Percentiles rank a stretch among this genome's conserved stretches.
Conservation (phyloP, 2,329 filamentous ascomycete species). For the Alternaria triticina region DNA sequence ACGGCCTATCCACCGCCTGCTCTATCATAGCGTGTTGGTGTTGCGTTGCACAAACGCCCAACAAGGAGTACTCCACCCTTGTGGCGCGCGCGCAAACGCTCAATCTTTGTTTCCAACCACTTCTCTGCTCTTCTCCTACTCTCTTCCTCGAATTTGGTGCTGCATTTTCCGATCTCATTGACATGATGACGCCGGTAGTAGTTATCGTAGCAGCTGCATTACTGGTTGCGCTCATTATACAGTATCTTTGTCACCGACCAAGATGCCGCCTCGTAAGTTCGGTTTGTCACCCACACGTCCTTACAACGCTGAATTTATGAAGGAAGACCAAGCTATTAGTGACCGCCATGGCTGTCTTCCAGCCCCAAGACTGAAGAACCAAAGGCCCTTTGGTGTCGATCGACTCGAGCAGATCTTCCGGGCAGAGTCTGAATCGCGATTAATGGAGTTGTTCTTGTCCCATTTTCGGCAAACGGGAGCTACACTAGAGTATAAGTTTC, state of each 20-base stretch:
- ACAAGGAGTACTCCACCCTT: not conserved
- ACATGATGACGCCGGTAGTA: not conserved
- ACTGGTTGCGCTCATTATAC: not conserved
- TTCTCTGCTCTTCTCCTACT: not conserved
- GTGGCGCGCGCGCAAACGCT: not conserved
- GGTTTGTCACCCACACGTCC: not conserved
- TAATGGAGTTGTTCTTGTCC: slow-evolving; percentile 44
- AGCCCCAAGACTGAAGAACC: slow-evolving; percentile 24
- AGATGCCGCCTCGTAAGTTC: not conserved
- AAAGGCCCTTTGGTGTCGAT: slow-evolving; percentile 29
- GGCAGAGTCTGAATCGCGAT: slow-evolving; percentile 22
- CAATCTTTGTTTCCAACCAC: not conserved
- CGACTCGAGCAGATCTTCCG: slow-evolving; percentile 32
- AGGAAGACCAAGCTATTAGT: slow-evolving; percentile 20
- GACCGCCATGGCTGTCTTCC: slow-evolving; percentile 20
- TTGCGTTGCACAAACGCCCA: not conserved
- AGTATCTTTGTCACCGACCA: not conserved
- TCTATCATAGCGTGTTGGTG: not conserved
- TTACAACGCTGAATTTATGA: not conserved
- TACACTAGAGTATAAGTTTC: slow-evolving; percentile 28
- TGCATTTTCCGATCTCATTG: not conserved
- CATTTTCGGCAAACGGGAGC: slow-evolving; percentile 43
- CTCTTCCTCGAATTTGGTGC: not conserved
- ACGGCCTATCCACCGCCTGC: not conserved
- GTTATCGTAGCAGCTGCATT: not conserved